Conservation (phyloP, 2,329 filamentous ascomycete species). For the Dichotomopilus funicola region DNA sequence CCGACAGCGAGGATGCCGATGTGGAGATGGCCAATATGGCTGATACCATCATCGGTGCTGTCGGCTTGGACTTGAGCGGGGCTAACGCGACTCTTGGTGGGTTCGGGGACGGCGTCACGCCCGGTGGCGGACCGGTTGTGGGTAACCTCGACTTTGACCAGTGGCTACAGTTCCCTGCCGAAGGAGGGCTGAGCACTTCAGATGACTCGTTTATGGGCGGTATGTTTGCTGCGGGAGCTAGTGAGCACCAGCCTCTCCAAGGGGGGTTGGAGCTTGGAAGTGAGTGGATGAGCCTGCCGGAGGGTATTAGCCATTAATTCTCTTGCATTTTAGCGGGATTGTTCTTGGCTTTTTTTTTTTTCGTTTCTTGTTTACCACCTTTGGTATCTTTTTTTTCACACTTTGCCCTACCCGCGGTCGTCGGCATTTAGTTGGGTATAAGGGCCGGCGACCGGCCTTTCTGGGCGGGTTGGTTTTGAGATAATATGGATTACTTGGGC, state of each 20-base stretch:
- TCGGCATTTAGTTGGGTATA: neutral
- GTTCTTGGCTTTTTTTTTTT: neutral
- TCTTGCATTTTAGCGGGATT: neutral
- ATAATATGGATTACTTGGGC: neutral
- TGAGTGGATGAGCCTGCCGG: constrained; percentile 9
- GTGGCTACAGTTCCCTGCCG: constrained; percentile 52
- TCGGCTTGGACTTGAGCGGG: neutral
- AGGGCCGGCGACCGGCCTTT: too few relatives aligned
- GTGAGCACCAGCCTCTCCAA: neutral
- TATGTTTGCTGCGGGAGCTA: constrained; percentile 5
- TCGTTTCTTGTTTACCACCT: neutral
- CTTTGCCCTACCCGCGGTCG: neutral
- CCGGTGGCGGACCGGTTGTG: constrained; percentile 22
- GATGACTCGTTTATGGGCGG: constrained; percentile 33
- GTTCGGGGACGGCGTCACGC: neutral
- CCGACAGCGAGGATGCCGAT: constrained; percentile 25
- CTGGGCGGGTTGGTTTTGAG: too few relatives aligned
- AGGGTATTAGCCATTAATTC: constrained; percentile 9
- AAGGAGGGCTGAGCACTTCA: constrained; percentile 34
- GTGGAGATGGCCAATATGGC: constrained; percentile 34
- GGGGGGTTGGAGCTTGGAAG: neutral
- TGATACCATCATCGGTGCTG: neutral
- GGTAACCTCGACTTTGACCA: constrained; percentile 51
- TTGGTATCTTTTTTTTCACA: neutral
- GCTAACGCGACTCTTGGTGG: neutral